phyloP scores from a whole-genome alignment of 192 early-diverging fungal species.

The Backusella liffmaniae region DNA sequence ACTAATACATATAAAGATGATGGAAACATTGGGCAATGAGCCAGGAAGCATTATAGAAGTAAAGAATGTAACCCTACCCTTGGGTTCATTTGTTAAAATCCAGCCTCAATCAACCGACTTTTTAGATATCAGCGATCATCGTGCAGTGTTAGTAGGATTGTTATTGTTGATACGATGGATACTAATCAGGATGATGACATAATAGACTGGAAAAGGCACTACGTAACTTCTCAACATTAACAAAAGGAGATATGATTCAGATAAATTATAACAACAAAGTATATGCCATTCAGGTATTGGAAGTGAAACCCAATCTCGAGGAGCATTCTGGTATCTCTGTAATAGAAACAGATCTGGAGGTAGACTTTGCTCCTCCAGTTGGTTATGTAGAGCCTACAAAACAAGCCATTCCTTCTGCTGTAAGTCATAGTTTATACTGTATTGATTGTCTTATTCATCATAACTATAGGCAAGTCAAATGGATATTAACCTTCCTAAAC shows the following conservation, averaged over 20 bases:
- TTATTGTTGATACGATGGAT: not conserved
- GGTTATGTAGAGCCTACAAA: slow-evolving; percentile 88
- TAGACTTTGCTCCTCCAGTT: slow-evolving; percentile 95
- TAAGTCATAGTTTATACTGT: not conserved
- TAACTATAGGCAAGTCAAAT: slow-evolving; percentile 32
- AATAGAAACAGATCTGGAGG: slow-evolving; percentile 95
- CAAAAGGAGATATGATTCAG: slow-evolving; percentile 86
- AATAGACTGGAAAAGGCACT: slow-evolving; percentile 86
- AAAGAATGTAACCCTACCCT: slow-evolving; percentile 72
- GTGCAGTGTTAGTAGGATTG: slow-evolving; percentile 72
- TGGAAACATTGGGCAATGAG: slow-evolving; percentile 77
- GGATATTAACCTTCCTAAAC: slow-evolving; percentile 17
- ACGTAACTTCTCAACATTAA: slow-evolving; percentile 89
- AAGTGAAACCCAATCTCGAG: slow-evolving; percentile 68
- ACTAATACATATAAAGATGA: slow-evolving; percentile 67
- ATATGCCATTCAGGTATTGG: slow-evolving; percentile 89
- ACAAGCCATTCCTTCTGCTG: slow-evolving; percentile 20
- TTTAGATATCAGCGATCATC: slow-evolving; percentile 94
- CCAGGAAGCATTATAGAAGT: slow-evolving; percentile 79
- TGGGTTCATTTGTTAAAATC: slow-evolving; percentile 91
- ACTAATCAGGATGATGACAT: too few relatives aligned
- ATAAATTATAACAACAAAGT: slow-evolving; percentile 88
- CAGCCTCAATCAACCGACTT: slow-evolving; percentile 97
- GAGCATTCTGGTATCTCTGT: slow-evolving; percentile 81
- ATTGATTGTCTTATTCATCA: not conserved